These are phyloP conservation scores for Suillus hirtellus DNA, from an alignment of 768 basidiomycete genomes.

Conservation along the genomic window DNA sequence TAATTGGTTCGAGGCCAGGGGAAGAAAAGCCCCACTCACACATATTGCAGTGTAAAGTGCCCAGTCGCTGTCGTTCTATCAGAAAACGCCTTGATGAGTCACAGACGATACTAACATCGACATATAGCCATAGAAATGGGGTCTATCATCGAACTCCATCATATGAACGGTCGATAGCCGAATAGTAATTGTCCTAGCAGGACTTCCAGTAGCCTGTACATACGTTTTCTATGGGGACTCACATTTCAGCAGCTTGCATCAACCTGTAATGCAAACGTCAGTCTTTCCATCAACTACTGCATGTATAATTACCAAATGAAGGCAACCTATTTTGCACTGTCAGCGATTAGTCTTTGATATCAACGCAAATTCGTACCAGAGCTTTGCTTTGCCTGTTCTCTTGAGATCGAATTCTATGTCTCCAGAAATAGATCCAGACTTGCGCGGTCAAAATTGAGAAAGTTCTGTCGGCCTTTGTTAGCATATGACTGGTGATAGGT, in stretches of 20 bases:
- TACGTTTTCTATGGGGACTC: no score
- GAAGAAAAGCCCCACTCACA: no score
- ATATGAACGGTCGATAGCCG: background rate
- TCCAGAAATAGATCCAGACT: slow-evolving; percentile 3
- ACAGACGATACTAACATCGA: background rate
- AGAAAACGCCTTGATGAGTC: no score
- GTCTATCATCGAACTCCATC: background rate
- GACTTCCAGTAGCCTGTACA: no score
- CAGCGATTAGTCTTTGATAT: background rate
- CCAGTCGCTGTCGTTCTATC: background rate
- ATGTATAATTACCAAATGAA: background rate
- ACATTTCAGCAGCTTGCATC: no score
- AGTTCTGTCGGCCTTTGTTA: background rate
- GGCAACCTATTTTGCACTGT: background rate
- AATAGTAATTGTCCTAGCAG: background rate
- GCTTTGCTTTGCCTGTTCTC: background rate
- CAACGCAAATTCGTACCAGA: background rate
- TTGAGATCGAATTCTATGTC: background rate
- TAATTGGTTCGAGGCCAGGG: no score
- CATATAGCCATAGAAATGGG: background rate
- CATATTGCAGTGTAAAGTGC: background rate
- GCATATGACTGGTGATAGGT: background rate
- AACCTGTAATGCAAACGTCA: background rate
- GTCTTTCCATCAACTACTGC: background rate
- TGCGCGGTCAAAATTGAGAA: background rate